Base-by-base conservation (phyloP, 2,329 filamentous ascomycete genomes). In the Reticulascus tulasneorum region DNA sequence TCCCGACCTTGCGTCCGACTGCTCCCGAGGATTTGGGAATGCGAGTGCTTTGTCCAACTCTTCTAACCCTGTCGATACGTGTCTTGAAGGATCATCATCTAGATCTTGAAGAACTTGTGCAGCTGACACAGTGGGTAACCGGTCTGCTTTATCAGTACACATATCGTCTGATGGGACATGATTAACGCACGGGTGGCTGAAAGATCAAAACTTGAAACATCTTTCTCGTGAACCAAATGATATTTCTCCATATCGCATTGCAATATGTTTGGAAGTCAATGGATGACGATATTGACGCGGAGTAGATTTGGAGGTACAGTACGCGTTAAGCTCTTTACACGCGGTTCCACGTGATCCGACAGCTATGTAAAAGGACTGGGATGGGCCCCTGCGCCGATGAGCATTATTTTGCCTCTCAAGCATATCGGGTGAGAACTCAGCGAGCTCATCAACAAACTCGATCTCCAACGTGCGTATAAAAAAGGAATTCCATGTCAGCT, bases 61-160 rank as follows among this genome's bases (percentile, higher is more conserved):
- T 16, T 55, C 50, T 6, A 85, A 52, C 4, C 77, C 71, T 2
- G 79, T 84, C 2, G 76, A 64, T 16, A 85, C 60, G 37, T 66
- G 66, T 40, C 67, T 69, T 11, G 64, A 63, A 13, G 66, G 60
- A 37, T 73, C 66, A 29, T 67, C 62, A 30, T 73, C 66, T 28
- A 85, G 62, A 17, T 77, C 70, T 40, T 82, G 70, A 28, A 90
- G 66, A 7, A 80, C 84, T 52, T 87, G 75, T 2, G 84, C 84
- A 20, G 85, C 86, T 13, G 84, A 86, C 31, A 90, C 71, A 2
- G 86, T 87, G 23, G 86, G 82, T 35, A 91, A 67, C 33, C 86
- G 79, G 64, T 90, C 84, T 89, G n/a, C 21, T 23, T 33, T 15
- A 21, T 33, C 28, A 39, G 46, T 47, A 39, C 52, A 45, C 30